Conservation (phyloP, 2,329 filamentous ascomycete species). For the Fusarium mangiferae region DNA sequence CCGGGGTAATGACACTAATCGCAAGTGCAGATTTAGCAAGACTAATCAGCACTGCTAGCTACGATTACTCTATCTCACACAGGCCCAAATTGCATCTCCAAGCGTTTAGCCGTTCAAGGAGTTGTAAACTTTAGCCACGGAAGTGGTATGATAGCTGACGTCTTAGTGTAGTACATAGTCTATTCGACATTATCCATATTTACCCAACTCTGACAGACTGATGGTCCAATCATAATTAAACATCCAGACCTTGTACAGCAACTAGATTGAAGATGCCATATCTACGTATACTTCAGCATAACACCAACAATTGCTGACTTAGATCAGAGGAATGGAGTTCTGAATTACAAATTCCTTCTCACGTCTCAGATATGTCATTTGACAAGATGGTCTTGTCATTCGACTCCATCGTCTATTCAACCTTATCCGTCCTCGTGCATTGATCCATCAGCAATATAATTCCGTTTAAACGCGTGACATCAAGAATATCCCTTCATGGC, state of each 20-base stretch:
- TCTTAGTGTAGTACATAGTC: background rate
- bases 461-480: background rate
- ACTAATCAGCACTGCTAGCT: too few species aligned
- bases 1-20: too few species aligned
- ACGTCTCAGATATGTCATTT: background rate
- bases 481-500: too few species aligned
- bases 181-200: background rate
- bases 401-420: background rate
- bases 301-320: background rate
- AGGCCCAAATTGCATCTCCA: too few species aligned
- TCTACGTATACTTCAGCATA: background rate
- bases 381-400: accelerated
- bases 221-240: accelerated
- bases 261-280: background rate
- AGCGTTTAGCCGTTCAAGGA: background rate
- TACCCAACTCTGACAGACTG: background rate
- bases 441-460: background rate
- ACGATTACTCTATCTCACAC: too few species aligned
- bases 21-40: too few species aligned
- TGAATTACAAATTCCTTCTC: background rate
- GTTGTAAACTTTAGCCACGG: accelerated
- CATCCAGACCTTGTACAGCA: accelerated
- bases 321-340: background rate
- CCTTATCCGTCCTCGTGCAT: background rate
- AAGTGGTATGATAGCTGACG: background rate